phyloP scores from a whole-genome alignment of 2,329 filamentous ascomycete genomes.

The Tolypocladium ophioglossoides region DNA sequence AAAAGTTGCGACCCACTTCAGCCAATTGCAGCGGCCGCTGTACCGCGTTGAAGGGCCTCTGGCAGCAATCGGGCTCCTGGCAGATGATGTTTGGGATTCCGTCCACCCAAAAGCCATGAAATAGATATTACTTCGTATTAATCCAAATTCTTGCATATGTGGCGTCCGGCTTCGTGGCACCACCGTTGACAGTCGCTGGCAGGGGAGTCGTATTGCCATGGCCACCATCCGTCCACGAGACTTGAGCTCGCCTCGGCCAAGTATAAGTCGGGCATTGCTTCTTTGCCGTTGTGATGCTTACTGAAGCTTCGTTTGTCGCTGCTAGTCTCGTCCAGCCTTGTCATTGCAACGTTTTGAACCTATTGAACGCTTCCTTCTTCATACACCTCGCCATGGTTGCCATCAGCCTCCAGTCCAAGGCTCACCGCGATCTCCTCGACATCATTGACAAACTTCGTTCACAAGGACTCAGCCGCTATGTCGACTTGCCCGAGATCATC shows the following conservation, averaged over 20 bases:
- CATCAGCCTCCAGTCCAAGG: constrained; percentile 4
- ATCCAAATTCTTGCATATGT: no score
- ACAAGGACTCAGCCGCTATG: constrained; percentile 8
- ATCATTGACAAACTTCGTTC: constrained; percentile 9
- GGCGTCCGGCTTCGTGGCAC: no score
- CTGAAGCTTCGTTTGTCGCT: not conserved
- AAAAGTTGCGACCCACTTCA: not conserved
- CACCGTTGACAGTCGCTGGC: no score
- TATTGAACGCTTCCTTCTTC: constrained; percentile 4
- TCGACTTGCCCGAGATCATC: constrained; percentile 37
- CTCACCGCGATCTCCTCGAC: constrained; percentile 7
- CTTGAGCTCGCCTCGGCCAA: no score
- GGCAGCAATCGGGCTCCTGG: not conserved
- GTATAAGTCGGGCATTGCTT: no score
- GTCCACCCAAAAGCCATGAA: no score
- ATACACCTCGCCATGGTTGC: constrained; percentile 7
- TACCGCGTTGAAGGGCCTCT: not conserved
- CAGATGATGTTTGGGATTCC: not conserved
- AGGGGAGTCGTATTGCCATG: no score
- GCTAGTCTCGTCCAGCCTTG: not conserved
- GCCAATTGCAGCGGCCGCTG: not conserved
- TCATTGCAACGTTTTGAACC: no score
- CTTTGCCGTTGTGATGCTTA: no score
- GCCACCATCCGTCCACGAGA: no score
- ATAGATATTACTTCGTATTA: no score